These are phyloP conservation scores for Zopfia rhizophila DNA, from an alignment of 2,329 filamentous ascomycete species.

Conservation along the genomic window DNA sequence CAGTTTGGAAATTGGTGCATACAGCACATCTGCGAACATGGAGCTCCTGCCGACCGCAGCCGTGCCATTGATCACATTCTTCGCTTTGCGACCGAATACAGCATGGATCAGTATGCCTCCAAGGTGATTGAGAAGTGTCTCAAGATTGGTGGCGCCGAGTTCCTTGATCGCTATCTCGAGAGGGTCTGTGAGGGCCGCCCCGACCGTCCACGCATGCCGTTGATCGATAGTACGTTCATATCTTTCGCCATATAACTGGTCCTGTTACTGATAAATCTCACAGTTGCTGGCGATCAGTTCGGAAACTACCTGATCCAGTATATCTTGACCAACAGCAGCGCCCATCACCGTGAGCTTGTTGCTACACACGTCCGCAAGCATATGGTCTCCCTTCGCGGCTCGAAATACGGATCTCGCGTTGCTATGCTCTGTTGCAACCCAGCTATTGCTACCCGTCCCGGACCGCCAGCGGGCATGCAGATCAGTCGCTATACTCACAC, in stretches of 20 bases:
- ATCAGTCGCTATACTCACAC: conserved; percentile 46
- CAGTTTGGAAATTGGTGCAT: conserved; percentile 99
- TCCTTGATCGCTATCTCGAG: conserved; percentile 90
- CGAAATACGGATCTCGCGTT: conserved; percentile 97
- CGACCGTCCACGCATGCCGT: conserved; percentile 91
- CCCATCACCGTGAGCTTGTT: conserved; percentile 92
- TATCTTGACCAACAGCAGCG: conserved; percentile 87
- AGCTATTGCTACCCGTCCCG: conserved; percentile 86
- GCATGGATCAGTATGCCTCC: conserved; percentile 98
- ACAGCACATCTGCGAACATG: conserved; percentile 98
- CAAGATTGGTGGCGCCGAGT: conserved; percentile 92
- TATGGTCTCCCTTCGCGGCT: conserved; percentile 98
- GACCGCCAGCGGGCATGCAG: conserved; percentile 75
- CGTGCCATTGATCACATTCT: conserved; percentile 96
- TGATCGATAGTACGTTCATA: conserved; percentile 81
- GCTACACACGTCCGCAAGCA: conserved; percentile 95
- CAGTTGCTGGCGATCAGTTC: conserved; percentile 94
- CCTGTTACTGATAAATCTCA: conserved; percentile 26
- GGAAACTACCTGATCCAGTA: conserved; percentile 99
- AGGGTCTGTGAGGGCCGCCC: conserved; percentile 91
- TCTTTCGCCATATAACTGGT: background rate
- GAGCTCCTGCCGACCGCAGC: conserved; percentile 87
- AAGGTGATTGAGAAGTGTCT: conserved; percentile 99
- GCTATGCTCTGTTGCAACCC: conserved; percentile 99
- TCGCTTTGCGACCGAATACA: conserved; percentile 92